Percentiles rank a stretch among this genome's conserved stretches.
Evolutionary conservation across 2,329 filamentous ascomycete species (phyloP).

Genomic region (Ceratocystis alfenasii): DNA sequence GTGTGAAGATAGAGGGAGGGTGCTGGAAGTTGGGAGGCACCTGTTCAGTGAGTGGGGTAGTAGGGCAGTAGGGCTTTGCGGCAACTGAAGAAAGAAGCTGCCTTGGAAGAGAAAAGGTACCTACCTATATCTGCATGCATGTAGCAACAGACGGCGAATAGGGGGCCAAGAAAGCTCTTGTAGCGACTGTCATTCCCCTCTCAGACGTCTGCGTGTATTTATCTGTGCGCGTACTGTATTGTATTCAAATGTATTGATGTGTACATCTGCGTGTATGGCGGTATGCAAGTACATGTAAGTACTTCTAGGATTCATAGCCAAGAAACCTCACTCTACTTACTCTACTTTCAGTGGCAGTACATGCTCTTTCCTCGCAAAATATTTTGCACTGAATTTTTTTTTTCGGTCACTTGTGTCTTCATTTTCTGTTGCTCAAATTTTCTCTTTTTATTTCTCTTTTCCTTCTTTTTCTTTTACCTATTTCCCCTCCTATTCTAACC

Average conservation of each 20-base stretch:
- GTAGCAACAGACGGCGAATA: neutral
- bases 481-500: neutral
- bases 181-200: neutral
- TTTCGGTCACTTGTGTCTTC: neutral
- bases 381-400: neutral
- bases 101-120: too few relatives aligned
- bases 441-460: neutral
- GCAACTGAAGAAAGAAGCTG: too few relatives aligned
- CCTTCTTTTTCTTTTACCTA: neutral
- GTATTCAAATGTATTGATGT: neutral
- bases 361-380: neutral
- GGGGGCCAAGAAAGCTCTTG: too few relatives aligned
- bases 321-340: neutral
- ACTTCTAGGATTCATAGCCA: neutral
- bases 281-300: slow-evolving; percentile 1
- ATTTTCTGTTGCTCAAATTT: neutral
- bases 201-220: neutral
- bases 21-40: neutral
- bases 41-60: too few relatives aligned
- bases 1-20: neutral
- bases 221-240: neutral
- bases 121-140: neutral
- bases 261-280: neutral
- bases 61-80: too few relatives aligned
- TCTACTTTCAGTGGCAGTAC: neutral